Conservation (phyloP, 352 stramenopile species). For the Pythium monospermum region DNA sequence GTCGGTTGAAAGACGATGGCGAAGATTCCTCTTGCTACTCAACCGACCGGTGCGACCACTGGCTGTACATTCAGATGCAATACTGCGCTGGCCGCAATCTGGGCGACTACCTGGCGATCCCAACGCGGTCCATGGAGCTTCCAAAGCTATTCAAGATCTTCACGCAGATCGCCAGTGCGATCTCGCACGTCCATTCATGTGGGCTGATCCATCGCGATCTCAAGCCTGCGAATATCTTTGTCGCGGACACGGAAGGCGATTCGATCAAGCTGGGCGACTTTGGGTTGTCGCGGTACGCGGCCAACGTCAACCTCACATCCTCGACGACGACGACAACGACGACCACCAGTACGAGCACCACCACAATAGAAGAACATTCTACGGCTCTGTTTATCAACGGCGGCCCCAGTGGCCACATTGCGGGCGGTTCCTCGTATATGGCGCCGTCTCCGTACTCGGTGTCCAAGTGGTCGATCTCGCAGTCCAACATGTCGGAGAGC, state of each 20-base stretch:
- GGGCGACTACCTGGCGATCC: constrained; percentile 74
- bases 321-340: constrained; percentile 4
- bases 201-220: constrained; percentile 90
- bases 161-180: constrained; percentile 84
- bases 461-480: constrained; percentile 52
- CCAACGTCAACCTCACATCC: constrained; percentile 63
- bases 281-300: constrained; percentile 78
- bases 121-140: constrained; percentile 66
- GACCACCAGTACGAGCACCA: background rate
- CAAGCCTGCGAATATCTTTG: constrained; percentile 91
- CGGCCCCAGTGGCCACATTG: constrained; percentile 1
- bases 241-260: constrained; percentile 76
- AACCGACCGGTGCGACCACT: constrained; percentile 71
- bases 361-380: no score
- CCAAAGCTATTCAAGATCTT: constrained; percentile 83
- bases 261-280: constrained; percentile 91
- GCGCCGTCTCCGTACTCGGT: no score
- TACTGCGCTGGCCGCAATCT: constrained; percentile 86
- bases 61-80: constrained; percentile 92
- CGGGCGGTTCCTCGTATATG: no score
- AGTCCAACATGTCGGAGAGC: constrained; percentile 67
- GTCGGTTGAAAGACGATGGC: constrained; percentile 12
- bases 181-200: constrained; percentile 88
- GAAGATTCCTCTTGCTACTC: constrained; percentile 49
- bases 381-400: constrained; percentile 17